phyloP scores from a whole-genome alignment of 2,329 filamentous ascomycete genomes.

The Aspergillus aculeatus region DNA sequence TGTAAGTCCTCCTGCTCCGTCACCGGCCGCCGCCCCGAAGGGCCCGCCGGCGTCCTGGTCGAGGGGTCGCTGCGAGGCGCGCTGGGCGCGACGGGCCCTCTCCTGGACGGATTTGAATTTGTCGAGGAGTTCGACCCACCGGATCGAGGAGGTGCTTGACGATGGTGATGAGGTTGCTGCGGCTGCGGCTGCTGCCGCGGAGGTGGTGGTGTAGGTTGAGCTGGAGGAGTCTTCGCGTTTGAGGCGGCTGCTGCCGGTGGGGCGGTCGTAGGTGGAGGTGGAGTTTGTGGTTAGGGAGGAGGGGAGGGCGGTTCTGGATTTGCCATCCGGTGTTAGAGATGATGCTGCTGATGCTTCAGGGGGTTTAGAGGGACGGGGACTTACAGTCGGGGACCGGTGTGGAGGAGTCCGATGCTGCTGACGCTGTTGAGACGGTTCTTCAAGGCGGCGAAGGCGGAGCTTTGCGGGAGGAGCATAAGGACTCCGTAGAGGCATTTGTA shows the following conservation, averaged over 20 bases:
- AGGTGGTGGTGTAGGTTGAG: constrained; percentile 55
- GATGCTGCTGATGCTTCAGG: constrained; percentile 15
- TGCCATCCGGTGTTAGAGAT: constrained; percentile 14
- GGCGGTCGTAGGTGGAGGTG: constrained; percentile 62
- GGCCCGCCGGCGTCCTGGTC: constrained; percentile 48
- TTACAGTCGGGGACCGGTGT: constrained; percentile 76
- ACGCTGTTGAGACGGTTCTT: constrained; percentile 97
- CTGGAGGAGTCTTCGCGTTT: constrained; percentile 73
- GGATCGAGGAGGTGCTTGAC: constrained; percentile 64
- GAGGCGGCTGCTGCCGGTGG: constrained; percentile 62
- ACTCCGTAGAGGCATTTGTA: constrained; percentile 98
- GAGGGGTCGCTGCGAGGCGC: constrained; percentile 47
- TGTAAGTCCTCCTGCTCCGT: constrained; percentile 12
- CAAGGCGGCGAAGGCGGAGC: constrained; percentile 90
- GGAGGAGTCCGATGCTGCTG: constrained; percentile 92
- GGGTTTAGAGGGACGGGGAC: constrained; percentile 39
- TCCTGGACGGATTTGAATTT: constrained; percentile 94
- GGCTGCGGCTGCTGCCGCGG: constrained; percentile 60
- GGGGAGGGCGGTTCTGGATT: constrained; percentile 11
- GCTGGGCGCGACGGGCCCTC: constrained; percentile 69
- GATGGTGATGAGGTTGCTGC: constrained; percentile 71
- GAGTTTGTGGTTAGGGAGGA: constrained; percentile 49
- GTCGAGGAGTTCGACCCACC: constrained; percentile 89
- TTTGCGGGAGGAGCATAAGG: constrained; percentile 97
- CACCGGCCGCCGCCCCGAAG: constrained; percentile 28